A percentile compares a stretch with the other conserved stretches of the same genome.
Conservation (phyloP, 371 early-diverging fungal species). For the Rhizopus sp. region DNA sequence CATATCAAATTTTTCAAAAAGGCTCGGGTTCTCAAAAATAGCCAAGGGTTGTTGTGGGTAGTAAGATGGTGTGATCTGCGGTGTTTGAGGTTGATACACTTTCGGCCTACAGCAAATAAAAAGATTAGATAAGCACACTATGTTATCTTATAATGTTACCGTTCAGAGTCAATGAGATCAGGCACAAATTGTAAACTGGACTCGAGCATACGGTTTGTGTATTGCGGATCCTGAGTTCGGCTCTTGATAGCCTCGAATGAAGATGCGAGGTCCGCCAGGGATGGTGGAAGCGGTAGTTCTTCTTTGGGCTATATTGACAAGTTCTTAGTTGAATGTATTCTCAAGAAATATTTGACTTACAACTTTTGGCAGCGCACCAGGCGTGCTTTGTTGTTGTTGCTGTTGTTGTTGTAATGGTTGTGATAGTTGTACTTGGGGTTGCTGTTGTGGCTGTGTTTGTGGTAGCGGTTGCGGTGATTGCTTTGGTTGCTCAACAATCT, state of each 20-base stretch:
- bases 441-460: no score
- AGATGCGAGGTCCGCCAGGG: slow-evolving; percentile 78
- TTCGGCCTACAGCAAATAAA: slow-evolving; percentile 50
- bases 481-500: slow-evolving; percentile 27
- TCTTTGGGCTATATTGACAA: background rate
- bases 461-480: background rate
- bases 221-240: slow-evolving; percentile 45
- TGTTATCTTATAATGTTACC: slow-evolving; percentile 10
- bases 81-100: slow-evolving; percentile 72
- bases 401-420: slow-evolving; percentile 11
- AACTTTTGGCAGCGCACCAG: slow-evolving; percentile 13
- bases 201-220: slow-evolving; percentile 73
- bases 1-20: slow-evolving; percentile 92
- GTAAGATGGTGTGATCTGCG: slow-evolving; percentile 82
- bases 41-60: slow-evolving; percentile 88
- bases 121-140: background rate
- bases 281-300: slow-evolving; percentile 53
- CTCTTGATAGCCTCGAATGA: slow-evolving; percentile 80
- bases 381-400: slow-evolving; percentile 20
- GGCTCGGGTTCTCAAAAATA: slow-evolving; percentile 78
- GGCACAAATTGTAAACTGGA: slow-evolving; percentile 77
- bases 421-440: no score
- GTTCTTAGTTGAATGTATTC: slow-evolving; percentile 18
- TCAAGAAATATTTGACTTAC: slow-evolving; percentile 49
- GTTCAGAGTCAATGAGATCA: slow-evolving; percentile 76